Conservation (phyloP, 139 green algal species). For the Chloropicon primus region DNA sequence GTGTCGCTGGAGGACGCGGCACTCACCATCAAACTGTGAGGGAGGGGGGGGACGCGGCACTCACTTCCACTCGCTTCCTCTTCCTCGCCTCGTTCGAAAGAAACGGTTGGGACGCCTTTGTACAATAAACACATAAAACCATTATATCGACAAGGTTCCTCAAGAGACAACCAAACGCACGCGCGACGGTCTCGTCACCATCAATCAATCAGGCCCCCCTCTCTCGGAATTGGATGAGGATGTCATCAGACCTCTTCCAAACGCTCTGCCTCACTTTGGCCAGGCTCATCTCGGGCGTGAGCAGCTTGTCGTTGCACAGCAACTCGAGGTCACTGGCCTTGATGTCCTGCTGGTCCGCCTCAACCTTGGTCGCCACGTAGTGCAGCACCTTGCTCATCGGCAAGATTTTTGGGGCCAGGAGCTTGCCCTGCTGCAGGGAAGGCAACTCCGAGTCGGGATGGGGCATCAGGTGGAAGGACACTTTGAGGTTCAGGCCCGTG, state of each 20-base stretch:
- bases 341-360: constrained; percentile 7
- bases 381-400: constrained; percentile 55
- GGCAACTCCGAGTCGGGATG: constrained; percentile 41
- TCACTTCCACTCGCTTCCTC: too few relatives aligned
- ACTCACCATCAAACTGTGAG: not conserved
- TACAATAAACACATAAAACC: too few relatives aligned
- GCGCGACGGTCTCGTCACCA: too few relatives aligned
- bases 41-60: not conserved
- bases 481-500: constrained; percentile 45
- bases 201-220: not conserved
- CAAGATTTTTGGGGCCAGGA: constrained; percentile 74
- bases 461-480: constrained; percentile 63
- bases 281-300: constrained; percentile 69
- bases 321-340: constrained; percentile 16
- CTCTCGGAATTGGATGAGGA: not conserved
- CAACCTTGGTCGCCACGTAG: constrained; percentile 17
- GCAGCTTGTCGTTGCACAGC: constrained; percentile 14
- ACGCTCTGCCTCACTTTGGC: constrained; percentile 66
- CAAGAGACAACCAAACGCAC: too few relatives aligned
- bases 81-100: too few relatives aligned
- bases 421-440: constrained; percentile 49
- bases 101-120: too few relatives aligned
- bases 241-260: constrained; percentile 69
- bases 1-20: not conserved
- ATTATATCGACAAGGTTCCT: too few relatives aligned